phyloP scores from a whole-genome alignment of 2,329 filamentous ascomycete genomes.

The Aspergillus pseudoterreus region DNA sequence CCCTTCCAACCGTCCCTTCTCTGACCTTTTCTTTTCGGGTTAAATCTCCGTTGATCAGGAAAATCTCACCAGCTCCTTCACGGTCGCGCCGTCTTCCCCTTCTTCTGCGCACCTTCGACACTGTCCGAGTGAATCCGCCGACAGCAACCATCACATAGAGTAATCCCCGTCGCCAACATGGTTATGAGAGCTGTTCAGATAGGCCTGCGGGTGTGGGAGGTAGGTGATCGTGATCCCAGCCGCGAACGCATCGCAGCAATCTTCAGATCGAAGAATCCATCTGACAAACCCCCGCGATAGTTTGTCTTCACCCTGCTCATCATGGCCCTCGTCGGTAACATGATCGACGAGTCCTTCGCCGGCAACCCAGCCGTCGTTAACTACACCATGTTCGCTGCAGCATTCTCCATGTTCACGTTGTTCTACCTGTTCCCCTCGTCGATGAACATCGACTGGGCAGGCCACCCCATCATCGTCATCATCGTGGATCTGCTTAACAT shows the following conservation, averaged over 20 bases:
- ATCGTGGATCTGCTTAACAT: constrained; percentile 45
- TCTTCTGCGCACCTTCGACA: background rate
- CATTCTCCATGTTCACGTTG: constrained; percentile 47
- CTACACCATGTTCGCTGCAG: constrained; percentile 48
- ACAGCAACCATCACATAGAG: no score
- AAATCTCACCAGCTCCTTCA: constrained; percentile 3
- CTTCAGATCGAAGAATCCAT: background rate
- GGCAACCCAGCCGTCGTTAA: constrained; percentile 58
- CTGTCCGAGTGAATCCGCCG: background rate
- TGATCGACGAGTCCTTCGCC: constrained; percentile 51
- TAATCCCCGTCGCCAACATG: constrained; percentile 19
- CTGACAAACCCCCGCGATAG: constrained; percentile 31
- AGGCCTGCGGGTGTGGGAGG: constrained; percentile 32
- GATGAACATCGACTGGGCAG: constrained; percentile 36
- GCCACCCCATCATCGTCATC: constrained; percentile 43
- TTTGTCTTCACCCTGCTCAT: constrained; percentile 59
- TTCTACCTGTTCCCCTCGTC: constrained; percentile 47
- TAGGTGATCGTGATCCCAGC: constrained; percentile 3
- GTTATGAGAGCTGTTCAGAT: constrained; percentile 24
- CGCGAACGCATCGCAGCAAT: no score
- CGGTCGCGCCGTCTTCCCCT: background rate
- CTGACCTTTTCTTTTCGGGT: constrained; percentile 4
- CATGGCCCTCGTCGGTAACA: constrained; percentile 61
- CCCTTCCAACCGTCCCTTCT: constrained; percentile 4
- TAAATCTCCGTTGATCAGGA: constrained; percentile 7